Conservation (phyloP, 2,329 filamentous ascomycete species). For the Cylindrodendrum hubeiense region DNA sequence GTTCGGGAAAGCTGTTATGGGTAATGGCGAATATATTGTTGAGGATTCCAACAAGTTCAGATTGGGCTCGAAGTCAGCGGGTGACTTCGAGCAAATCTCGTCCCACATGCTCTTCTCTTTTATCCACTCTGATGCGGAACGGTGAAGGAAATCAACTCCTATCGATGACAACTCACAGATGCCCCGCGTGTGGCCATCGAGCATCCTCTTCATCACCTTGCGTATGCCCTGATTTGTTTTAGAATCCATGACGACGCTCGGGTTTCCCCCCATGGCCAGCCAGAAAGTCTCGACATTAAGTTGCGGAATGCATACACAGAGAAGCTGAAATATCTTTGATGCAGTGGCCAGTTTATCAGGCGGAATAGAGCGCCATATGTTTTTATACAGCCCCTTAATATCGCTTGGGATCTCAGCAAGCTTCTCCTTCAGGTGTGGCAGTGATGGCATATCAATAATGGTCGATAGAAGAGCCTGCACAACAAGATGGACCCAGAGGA, state of each 20-base stretch:
- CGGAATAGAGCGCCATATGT: not conserved
- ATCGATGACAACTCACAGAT: not conserved
- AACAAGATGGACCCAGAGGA: conserved; percentile 2
- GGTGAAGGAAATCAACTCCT: not conserved
- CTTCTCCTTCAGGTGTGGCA: not conserved
- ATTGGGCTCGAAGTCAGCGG: not conserved
- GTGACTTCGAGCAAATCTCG: not conserved
- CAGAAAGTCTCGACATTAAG: not conserved
- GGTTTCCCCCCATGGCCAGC: not conserved
- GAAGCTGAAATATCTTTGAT: not conserved
- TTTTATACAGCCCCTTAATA: not conserved
- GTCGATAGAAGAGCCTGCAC: not conserved
- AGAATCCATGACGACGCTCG: not conserved
- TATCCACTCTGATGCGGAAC: not conserved
- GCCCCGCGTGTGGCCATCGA: not conserved
- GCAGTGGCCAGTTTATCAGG: not conserved
- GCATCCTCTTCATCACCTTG: not conserved
- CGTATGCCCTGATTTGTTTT: not conserved
- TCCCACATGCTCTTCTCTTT: not conserved
- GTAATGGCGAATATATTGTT: no score
- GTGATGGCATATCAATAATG: not conserved
- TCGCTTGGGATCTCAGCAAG: not conserved
- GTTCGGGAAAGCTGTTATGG: no score
- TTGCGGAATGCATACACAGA: not conserved
- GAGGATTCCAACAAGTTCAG: not conserved